These are phyloP conservation scores for Fusarium clavum DNA, from an alignment of 2,329 filamentous ascomycete genomes.

Conservation along the genomic window DNA sequence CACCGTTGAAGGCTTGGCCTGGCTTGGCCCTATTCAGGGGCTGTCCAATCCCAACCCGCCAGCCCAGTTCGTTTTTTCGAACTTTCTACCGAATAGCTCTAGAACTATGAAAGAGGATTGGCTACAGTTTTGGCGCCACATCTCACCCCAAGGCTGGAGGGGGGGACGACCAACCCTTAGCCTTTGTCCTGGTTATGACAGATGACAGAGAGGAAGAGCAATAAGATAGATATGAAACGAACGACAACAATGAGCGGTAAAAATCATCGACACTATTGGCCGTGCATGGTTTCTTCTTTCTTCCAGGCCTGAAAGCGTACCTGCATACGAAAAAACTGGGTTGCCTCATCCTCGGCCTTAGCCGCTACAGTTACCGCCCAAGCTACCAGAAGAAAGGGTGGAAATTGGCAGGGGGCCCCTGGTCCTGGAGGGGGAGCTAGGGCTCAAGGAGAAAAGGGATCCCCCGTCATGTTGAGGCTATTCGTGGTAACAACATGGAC, in stretches of 20 bases:
- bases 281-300: neutral
- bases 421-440: neutral
- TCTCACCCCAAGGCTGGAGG: neutral
- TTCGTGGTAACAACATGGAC: neutral
- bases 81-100: conserved; percentile 7
- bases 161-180: neutral
- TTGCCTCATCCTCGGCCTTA: conserved; percentile 4
- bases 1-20: conserved; percentile 6
- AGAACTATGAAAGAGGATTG: conserved; percentile 41
- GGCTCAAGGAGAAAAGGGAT: neutral
- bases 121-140: conserved; percentile 29
- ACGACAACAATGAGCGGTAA: conserved; percentile 4
- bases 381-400: conserved; percentile 9
- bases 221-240: conserved; percentile 21
- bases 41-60: conserved; percentile 11
- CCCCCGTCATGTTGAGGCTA: neutral
- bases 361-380: conserved; percentile 20
- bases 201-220: neutral
- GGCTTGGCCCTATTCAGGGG: conserved; percentile 25
- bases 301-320: conserved; percentile 12
- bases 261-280: neutral
- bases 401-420: conserved; percentile 6
- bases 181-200: neutral
- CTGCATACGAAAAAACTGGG: conserved; percentile 27
- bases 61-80: conserved; percentile 6